Evolutionary conservation across 2,329 filamentous ascomycete genomes (phyloP).

Genomic region (Fusarium papillatum): DNA sequence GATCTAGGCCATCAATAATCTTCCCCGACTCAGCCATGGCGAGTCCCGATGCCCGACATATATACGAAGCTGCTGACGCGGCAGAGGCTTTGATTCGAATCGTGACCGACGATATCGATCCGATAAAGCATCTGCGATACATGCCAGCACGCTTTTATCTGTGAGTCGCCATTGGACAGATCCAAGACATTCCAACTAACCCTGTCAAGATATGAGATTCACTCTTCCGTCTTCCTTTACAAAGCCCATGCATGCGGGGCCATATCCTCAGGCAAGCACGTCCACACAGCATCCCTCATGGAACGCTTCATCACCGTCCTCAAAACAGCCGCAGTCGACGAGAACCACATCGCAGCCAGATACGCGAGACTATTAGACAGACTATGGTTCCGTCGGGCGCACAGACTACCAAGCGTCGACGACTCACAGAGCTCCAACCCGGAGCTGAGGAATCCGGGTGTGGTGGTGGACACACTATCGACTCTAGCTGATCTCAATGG

Average conservation of each 20-base stretch:
- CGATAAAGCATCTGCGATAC: slow-evolving; percentile 22
- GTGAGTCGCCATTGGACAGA: neutral
- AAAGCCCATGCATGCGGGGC: slow-evolving; percentile 22
- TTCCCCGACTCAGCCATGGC: slow-evolving; percentile 29
- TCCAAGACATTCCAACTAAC: neutral
- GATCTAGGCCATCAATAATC: neutral
- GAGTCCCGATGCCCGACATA: slow-evolving; percentile 8
- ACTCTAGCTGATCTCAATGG: slow-evolving; percentile 11
- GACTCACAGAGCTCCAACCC: neutral
- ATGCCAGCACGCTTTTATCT: slow-evolving; percentile 24
- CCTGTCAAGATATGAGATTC: slow-evolving; percentile 16
- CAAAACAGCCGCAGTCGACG: slow-evolving; percentile 13
- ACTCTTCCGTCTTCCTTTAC: slow-evolving; percentile 25
- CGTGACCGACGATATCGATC: slow-evolving; percentile 20
- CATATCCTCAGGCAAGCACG: slow-evolving; percentile 9
- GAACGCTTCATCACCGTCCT: slow-evolving; percentile 16
- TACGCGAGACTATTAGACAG: slow-evolving; percentile 25
- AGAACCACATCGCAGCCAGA: slow-evolving; percentile 19
- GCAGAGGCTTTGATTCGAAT: slow-evolving; percentile 20
- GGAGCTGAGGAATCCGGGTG: neutral
- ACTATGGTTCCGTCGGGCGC: slow-evolving; percentile 6
- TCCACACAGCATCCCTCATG: slow-evolving; percentile 11
- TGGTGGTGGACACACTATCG: slow-evolving; percentile 4
- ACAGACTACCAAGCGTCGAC: neutral
- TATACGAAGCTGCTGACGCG: slow-evolving; percentile 23